Conservation (phyloP, 2,329 filamentous ascomycete species). For the Beauveria sp. region DNA sequence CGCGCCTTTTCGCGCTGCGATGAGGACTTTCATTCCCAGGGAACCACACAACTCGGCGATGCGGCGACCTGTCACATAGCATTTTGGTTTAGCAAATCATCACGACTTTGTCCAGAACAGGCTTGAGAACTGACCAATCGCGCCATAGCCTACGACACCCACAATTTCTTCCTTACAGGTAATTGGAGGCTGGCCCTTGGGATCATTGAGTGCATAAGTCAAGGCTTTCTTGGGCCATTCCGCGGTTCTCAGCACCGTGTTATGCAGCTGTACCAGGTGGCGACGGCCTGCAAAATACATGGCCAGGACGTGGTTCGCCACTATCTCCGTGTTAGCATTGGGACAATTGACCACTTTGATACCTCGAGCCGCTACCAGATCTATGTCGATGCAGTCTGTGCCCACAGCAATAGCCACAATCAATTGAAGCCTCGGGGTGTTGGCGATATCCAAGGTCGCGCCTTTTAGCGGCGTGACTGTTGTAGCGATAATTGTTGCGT, state of each 20-base stretch:
- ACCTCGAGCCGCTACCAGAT: constrained; percentile 57
- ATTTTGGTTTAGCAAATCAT: background rate
- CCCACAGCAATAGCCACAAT: constrained; percentile 28
- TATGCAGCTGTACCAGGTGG: constrained; percentile 2
- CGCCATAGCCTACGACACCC: constrained; percentile 21
- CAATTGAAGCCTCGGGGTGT: background rate
- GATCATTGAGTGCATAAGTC: constrained; percentile 14
- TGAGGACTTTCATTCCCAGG: constrained; percentile 18
- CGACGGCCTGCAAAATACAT: constrained; percentile 49
- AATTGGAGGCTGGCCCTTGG: constrained; percentile 17
- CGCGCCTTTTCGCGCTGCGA: constrained; percentile 17
- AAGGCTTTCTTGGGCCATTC: constrained; percentile 15
- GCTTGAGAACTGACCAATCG: background rate
- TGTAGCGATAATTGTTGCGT: background rate
- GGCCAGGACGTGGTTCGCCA: constrained; percentile 64
- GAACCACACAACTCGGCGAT: constrained; percentile 16
- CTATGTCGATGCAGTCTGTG: constrained; percentile 68
- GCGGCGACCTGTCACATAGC: constrained; percentile 15
- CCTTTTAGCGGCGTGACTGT: background rate
- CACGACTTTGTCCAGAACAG: background rate
- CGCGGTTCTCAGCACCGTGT: background rate
- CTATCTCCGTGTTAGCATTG: constrained; percentile 65
- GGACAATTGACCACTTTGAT: constrained; percentile 70
- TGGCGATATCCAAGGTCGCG: background rate
- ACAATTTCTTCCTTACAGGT: constrained; percentile 21